Conservation (phyloP, 2,329 filamentous ascomycete genomes). For the Microcyclosporella mali region DNA sequence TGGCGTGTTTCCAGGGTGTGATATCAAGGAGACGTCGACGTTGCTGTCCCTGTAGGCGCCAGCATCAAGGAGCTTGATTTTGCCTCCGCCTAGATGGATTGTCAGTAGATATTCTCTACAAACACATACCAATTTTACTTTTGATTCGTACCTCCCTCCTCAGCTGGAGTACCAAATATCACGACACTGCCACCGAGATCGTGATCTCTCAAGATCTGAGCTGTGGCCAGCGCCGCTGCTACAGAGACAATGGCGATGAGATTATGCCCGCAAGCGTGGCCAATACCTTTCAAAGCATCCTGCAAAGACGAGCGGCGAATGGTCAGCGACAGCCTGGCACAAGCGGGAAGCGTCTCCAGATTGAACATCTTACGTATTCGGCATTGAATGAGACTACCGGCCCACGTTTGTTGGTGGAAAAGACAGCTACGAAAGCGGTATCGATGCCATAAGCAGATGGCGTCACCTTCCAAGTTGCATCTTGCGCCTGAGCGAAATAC, state of each 20-base stretch:
- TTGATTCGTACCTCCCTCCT: slow-evolving; percentile 20
- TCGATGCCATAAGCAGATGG: slow-evolving; percentile 47
- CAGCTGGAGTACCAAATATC: slow-evolving; percentile 42
- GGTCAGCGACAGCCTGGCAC: no score
- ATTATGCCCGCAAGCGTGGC: slow-evolving; percentile 44
- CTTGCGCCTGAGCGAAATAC: slow-evolving; percentile 38
- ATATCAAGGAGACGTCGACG: slow-evolving; percentile 30
- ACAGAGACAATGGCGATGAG: slow-evolving; percentile 38
- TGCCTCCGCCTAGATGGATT: slow-evolving; percentile 34
- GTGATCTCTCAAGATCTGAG: slow-evolving; percentile 26
- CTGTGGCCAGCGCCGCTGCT: slow-evolving; percentile 35
- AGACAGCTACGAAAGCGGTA: slow-evolving; percentile 50
- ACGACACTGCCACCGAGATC: slow-evolving; percentile 33
- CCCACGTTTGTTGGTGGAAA: slow-evolving; percentile 37
- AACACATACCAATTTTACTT: not conserved
- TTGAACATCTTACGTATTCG: no score
- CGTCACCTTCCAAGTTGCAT: slow-evolving; percentile 45
- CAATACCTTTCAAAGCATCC: slow-evolving; percentile 38
- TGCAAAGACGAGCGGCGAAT: no score
- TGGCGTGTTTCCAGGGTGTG: slow-evolving; percentile 32
- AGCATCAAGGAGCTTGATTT: slow-evolving; percentile 41
- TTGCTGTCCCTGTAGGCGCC: slow-evolving; percentile 39
- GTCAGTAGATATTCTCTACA: not conserved
- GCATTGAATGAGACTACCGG: slow-evolving; percentile 37
- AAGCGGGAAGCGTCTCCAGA: no score